Evolutionary conservation across 768 basidiomycete genomes (phyloP).

Genomic region (Lactarius quietus): DNA sequence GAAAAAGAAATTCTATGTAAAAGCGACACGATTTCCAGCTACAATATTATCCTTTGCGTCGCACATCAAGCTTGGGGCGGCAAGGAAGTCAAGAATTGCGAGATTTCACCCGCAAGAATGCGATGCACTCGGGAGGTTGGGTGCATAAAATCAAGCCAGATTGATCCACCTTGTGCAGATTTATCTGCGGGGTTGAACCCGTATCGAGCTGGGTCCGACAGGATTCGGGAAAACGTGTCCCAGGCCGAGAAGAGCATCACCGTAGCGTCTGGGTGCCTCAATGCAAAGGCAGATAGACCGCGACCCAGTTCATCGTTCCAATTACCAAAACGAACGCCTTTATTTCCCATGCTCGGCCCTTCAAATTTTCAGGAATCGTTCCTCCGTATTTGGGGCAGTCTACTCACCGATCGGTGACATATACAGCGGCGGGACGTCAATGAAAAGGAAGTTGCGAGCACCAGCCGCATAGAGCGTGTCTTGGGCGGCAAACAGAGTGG

Average conservation of each 20-base stretch:
- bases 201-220: constrained; percentile 27
- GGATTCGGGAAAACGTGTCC: constrained; percentile 29
- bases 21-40: not conserved
- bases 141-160: constrained; percentile 26
- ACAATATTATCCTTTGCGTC: not conserved
- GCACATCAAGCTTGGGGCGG: constrained; percentile 13
- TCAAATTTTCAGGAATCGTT: not conserved
- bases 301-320: constrained; percentile 21
- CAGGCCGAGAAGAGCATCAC: constrained; percentile 29
- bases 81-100: constrained; percentile 15
- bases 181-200: constrained; percentile 23
- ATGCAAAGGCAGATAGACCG: constrained; percentile 24
- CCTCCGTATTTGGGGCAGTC: not conserved
- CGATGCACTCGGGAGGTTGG: constrained; percentile 21
- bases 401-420: constrained; percentile 38
- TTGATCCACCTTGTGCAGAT: constrained; percentile 13
- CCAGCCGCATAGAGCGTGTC: constrained; percentile 46
- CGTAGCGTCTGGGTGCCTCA: constrained; percentile 28
- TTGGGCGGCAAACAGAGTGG: constrained; percentile 40
- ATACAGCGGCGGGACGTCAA: constrained; percentile 52
- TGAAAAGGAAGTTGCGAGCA: constrained; percentile 48
- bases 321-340: constrained; percentile 16
- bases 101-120: constrained; percentile 20
- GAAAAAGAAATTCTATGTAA: not conserved
- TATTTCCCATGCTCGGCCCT: constrained; percentile 16